Evolutionary conservation across 805 yeast species (phyloP).

Genomic region (Maudiozyma bulderi): DNA sequence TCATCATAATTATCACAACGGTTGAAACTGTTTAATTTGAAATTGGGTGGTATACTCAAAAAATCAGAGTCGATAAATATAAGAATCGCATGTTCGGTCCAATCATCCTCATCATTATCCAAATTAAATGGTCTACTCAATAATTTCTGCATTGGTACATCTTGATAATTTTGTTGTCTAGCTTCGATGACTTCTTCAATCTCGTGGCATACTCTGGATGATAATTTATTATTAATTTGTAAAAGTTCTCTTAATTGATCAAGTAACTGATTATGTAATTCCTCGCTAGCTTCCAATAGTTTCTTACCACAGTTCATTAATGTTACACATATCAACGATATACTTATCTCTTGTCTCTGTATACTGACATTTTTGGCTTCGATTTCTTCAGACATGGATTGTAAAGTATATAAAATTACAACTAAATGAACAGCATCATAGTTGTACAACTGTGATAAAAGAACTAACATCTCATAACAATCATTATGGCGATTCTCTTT

Average conservation of each 20-base stretch:
- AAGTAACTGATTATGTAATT: conserved; percentile 41
- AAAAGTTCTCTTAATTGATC: conserved; percentile 53
- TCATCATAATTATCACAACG: conserved; percentile 35
- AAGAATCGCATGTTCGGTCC: conserved; percentile 1
- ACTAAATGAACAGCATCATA: conserved; percentile 51
- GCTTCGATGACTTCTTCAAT: conserved; percentile 44
- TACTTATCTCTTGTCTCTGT: conserved; percentile 34
- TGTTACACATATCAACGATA: conserved; percentile 45
- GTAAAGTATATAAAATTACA: conserved; percentile 42
- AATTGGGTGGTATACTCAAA: conserved; percentile 18
- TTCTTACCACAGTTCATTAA: conserved; percentile 44
- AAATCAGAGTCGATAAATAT: conserved; percentile 3
- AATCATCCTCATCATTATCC: neutral
- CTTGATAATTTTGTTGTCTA: conserved; percentile 20
- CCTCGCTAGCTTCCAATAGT: conserved; percentile 34
- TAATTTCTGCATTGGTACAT: neutral
- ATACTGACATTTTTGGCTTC: conserved; percentile 34
- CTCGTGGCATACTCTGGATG: conserved; percentile 34
- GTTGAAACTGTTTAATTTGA: conserved; percentile 40
- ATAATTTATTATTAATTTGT: conserved; percentile 38
- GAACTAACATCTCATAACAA: neutral
- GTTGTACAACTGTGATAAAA: conserved; percentile 35
- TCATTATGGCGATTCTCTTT: neutral
- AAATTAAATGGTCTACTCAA: neutral
- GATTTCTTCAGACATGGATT: conserved; percentile 27